phyloP scores from a whole-genome alignment of 2,329 filamentous ascomycete genomes.

The Neoarthrinium moseri region DNA sequence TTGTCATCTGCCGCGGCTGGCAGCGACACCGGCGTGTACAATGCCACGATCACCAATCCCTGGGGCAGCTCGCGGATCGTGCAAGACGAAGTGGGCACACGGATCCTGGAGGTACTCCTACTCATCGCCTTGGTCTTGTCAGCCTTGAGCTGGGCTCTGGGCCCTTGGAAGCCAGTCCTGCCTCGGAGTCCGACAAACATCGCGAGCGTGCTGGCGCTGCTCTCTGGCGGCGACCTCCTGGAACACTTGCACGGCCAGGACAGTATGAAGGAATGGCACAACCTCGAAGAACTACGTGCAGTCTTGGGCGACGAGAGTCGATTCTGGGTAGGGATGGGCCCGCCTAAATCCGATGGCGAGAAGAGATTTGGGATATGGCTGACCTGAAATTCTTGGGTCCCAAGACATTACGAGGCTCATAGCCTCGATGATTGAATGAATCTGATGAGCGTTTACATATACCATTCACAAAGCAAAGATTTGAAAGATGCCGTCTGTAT shows the following conservation, averaged over 20 bases:
- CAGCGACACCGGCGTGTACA: neutral
- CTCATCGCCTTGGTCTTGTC: constrained; percentile 5
- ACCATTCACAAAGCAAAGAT: too few species aligned
- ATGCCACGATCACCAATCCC: neutral
- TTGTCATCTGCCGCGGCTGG: neutral
- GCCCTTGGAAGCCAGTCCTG: constrained; percentile 10
- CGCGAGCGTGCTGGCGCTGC: constrained; percentile 12
- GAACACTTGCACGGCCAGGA: constrained; percentile 3
- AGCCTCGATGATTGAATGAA: too few species aligned
- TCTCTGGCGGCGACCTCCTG: constrained; percentile 14
- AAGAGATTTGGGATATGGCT: neutral
- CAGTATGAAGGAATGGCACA: neutral
- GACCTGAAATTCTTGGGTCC: too few species aligned
- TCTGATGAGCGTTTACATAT: too few species aligned
- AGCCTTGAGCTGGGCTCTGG: constrained; percentile 8
- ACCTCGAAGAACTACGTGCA: neutral
- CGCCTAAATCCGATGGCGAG: neutral
- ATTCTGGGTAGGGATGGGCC: neutral
- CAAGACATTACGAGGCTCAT: too few species aligned
- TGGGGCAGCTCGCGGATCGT: neutral
- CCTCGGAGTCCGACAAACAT: constrained; percentile 13
- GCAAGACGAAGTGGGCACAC: neutral
- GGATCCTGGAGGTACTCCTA: neutral
- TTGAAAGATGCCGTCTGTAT: too few species aligned
- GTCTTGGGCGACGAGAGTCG: neutral